Evolutionary conservation across 345 rosid species (phyloP).

Genomic region (Gossypium stocksii): DNA sequence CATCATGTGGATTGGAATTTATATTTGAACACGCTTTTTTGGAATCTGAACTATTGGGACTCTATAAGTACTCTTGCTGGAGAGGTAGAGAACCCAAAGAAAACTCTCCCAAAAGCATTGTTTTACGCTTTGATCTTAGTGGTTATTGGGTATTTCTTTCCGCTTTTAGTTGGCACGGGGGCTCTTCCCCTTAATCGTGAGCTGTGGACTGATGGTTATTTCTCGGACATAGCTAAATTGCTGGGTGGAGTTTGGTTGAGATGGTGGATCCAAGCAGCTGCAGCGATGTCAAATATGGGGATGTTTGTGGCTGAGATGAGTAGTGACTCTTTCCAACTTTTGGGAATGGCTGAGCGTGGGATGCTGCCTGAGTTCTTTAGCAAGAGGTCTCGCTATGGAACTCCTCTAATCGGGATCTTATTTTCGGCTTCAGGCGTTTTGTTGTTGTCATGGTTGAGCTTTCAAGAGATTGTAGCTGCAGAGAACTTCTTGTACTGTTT

Average conservation of each 20-base stretch:
- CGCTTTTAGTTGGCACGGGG: conserved; percentile 9
- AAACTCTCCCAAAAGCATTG: conserved; percentile 11
- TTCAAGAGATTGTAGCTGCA: conserved; percentile 6
- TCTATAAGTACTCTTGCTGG: conserved; percentile 1
- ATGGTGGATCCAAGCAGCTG: conserved; percentile 8
- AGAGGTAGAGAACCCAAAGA: conserved; percentile 10
- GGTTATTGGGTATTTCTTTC: conserved; percentile 6
- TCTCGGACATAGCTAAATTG: conserved; percentile 9
- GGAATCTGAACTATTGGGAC: conserved; percentile 9
- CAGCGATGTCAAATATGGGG: conserved; percentile 7
- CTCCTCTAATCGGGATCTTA: conserved; percentile 10
- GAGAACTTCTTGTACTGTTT: conserved; percentile 9
- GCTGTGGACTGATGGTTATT: conserved; percentile 11
- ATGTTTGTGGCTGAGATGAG: conserved; percentile 16
- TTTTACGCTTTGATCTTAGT: conserved; percentile 10
- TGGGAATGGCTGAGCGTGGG: conserved; percentile 11
- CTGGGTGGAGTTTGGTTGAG: conserved; percentile 10
- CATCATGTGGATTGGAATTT: neutral
- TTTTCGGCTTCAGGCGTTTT: conserved; percentile 6
- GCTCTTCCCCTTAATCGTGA: conserved; percentile 9
- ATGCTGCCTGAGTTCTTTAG: neutral
- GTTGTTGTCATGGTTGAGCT: conserved; percentile 5
- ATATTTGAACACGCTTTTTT: conserved; percentile 4
- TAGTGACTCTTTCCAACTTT: conserved; percentile 11
- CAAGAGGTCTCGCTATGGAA: conserved; percentile 8